Percentiles rank a stretch among this genome's conserved stretches.
Conservation (phyloP, 306 rosid species). For the Notholithocarpus densiflorus region DNA sequence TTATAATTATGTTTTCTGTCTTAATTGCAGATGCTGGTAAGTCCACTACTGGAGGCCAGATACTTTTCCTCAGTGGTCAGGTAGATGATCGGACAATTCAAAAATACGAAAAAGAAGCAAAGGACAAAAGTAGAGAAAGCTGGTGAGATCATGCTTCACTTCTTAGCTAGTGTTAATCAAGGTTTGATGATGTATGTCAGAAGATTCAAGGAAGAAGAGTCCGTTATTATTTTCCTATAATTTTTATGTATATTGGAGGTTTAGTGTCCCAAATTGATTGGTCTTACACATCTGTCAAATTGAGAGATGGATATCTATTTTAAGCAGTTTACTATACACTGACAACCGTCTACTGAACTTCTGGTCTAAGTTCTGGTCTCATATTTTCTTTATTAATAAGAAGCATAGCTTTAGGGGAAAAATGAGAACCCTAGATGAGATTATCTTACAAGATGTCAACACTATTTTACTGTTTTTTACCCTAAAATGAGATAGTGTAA, state of each 20-base stretch:
- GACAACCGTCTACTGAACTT: not conserved
- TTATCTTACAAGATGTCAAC: not conserved
- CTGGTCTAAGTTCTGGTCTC: not conserved
- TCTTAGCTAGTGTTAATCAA: constrained; percentile 4
- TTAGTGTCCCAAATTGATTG: not conserved
- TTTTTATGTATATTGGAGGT: not conserved
- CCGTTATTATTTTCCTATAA: not conserved
- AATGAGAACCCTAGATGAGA: not conserved
- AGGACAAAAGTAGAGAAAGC: constrained; percentile 99
- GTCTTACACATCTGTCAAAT: not conserved
- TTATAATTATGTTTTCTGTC: not conserved
- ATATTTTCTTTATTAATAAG: not conserved
- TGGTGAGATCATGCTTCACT: constrained; percentile 57
- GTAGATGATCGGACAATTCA: constrained; percentile 98
- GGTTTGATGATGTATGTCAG: not conserved
- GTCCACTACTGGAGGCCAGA: constrained; percentile 98
- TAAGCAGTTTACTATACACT: not conserved
- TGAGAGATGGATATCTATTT: not conserved
- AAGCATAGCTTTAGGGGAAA: not conserved
- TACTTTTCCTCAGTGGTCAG: constrained; percentile 94
- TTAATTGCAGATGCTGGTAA: constrained; percentile 85
- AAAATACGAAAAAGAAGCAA: constrained; percentile 97
- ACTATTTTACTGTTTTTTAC: not conserved
- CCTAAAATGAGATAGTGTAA: not conserved
- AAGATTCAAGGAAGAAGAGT: not conserved